These are phyloP conservation scores for Penicillium maclennaniae DNA, from an alignment of 495 filamentous ascomycete species.

Conservation along the genomic window DNA sequence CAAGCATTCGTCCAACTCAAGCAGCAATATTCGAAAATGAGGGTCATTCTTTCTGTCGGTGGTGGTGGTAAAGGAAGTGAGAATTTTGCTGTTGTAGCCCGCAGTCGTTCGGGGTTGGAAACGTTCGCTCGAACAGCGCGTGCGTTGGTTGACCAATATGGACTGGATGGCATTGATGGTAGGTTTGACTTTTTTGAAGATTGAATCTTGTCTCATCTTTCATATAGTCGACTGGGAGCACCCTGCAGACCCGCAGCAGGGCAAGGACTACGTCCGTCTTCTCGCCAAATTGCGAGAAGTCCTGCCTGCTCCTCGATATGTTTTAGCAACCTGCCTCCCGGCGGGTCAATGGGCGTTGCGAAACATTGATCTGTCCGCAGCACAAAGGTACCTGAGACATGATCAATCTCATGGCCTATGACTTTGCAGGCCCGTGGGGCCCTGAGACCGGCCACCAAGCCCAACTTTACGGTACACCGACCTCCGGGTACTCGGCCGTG, in stretches of 20 bases:
- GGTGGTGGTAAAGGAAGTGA: constrained; percentile 73
- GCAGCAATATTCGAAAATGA: constrained; percentile 67
- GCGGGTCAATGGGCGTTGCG: constrained; percentile 69
- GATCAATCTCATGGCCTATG: constrained; percentile 82
- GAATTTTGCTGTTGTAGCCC: constrained; percentile 71
- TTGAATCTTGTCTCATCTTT: background rate
- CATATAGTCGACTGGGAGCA: constrained; percentile 86
- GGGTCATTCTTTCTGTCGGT: constrained; percentile 83
- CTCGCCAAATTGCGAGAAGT: constrained; percentile 64
- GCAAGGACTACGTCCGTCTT: constrained; percentile 68
- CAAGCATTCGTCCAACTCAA: constrained; percentile 73
- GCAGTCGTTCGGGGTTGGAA: constrained; percentile 54
- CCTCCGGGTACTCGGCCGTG: constrained; percentile 65
- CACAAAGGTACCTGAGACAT: constrained; percentile 67
- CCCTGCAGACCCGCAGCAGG: constrained; percentile 64
- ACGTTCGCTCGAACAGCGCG: constrained; percentile 71
- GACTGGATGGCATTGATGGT: constrained; percentile 87
- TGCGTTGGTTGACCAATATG: constrained; percentile 67
- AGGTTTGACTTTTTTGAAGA: constrained; percentile 8
- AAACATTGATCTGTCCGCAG: constrained; percentile 67
- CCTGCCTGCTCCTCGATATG: constrained; percentile 69
- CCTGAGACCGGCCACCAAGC: constrained; percentile 70
- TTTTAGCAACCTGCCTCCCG: constrained; percentile 79
- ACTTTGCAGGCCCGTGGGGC: constrained; percentile 81
- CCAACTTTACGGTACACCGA: constrained; percentile 65